A percentile compares a stretch with the other conserved stretches of the same genome.
Conservation (phyloP, 2,329 filamentous ascomycete species). For the Aspergillus uvarum region DNA sequence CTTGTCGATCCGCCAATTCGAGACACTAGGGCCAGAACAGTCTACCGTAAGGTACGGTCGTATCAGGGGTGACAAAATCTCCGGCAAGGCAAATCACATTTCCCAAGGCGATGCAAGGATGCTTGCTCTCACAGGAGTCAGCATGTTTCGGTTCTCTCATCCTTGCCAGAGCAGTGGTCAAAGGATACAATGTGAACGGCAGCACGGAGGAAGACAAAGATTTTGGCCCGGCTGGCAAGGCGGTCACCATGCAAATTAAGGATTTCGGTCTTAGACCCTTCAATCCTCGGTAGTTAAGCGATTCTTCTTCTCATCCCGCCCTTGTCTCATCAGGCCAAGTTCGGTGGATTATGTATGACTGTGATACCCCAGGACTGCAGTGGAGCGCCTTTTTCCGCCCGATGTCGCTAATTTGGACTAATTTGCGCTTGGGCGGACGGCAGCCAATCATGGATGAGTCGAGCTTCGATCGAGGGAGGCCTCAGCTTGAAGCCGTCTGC, state of each 20-base stretch:
- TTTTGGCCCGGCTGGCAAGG: no score
- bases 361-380: background rate
- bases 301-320: background rate
- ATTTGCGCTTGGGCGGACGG: background rate
- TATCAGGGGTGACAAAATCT: constrained; percentile 12
- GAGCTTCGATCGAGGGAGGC: background rate
- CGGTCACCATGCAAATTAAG: no score
- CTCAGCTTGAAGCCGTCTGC: no score
- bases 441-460: background rate
- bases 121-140: background rate
- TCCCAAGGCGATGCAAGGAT: background rate
- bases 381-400: background rate
- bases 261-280: background rate
- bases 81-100: background rate
- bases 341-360: constrained; percentile 1
- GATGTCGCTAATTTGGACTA: background rate
- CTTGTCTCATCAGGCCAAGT: constrained; percentile 3
- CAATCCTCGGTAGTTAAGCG: background rate
- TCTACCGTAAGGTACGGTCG: constrained; percentile 16
- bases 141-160: background rate
- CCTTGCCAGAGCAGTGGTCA: background rate
- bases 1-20: constrained; percentile 1
- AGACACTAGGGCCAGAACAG: constrained; percentile 15
- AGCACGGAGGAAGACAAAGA: no score
- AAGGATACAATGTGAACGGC: background rate